Conservation (phyloP, 805 yeast species). For the Danielia oregonensis region DNA sequence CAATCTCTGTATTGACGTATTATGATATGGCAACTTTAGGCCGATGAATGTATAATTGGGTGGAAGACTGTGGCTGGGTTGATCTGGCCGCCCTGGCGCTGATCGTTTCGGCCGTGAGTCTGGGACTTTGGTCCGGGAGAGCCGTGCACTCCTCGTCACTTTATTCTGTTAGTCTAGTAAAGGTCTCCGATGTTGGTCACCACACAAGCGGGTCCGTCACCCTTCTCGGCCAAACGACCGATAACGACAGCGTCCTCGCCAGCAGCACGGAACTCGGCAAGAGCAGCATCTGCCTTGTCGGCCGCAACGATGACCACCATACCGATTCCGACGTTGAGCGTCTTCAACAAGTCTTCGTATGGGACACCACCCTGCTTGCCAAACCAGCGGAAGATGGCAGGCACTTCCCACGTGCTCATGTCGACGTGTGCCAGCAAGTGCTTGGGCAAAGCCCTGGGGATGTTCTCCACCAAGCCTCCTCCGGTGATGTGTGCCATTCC, state of each 20-base stretch:
- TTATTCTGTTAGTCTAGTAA: no score
- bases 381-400: constrained; percentile 90
- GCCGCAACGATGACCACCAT: constrained; percentile 84
- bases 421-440: constrained; percentile 78
- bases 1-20: no score
- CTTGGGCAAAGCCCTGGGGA: constrained; percentile 90
- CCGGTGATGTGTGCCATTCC: constrained; percentile 98
- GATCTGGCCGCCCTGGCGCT: no score
- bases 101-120: no score
- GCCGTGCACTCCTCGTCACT: no score
- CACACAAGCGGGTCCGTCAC: constrained; percentile 55
- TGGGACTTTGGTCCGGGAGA: no score
- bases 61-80: no score
- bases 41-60: no score
- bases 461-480: constrained; percentile 94
- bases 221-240: constrained; percentile 33
- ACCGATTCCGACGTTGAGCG: constrained; percentile 94
- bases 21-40: no score
- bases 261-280: constrained; percentile 49
- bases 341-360: constrained; percentile 74
- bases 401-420: constrained; percentile 76
- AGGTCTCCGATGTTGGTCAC: constrained; percentile 31
- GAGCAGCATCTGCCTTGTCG: constrained; percentile 58
- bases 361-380: constrained; percentile 92
- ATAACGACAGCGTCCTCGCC: constrained; percentile 69